Conservation (phyloP, 495 filamentous ascomycete genomes). For the Trypethelium eluteriae region DNA sequence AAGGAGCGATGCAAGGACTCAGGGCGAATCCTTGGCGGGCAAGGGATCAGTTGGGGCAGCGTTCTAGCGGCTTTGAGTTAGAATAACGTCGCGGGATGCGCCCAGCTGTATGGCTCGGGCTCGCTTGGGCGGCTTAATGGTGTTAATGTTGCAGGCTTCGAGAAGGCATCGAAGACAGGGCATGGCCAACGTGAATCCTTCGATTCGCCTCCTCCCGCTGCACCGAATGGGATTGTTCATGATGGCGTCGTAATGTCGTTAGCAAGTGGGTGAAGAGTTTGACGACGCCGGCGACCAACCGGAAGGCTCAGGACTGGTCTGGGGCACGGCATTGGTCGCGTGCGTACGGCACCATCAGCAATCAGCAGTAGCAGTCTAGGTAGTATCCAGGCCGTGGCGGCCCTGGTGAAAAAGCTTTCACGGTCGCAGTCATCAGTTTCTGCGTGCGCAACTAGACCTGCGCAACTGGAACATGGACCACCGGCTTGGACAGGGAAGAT, state of each 20-base stretch:
- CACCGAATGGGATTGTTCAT: neutral
- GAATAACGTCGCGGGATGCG: neutral
- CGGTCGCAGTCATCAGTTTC: neutral
- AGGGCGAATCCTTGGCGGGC: neutral
- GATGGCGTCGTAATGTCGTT: neutral
- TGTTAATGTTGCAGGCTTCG: slow-evolving; percentile 7
- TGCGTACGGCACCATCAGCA: neutral
- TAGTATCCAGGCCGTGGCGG: neutral
- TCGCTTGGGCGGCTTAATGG: neutral
- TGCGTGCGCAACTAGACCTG: neutral
- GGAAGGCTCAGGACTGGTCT: neutral
- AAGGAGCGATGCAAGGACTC: neutral
- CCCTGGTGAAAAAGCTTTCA: slow-evolving; percentile 1
- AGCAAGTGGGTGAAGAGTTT: neutral
- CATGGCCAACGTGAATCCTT: neutral
- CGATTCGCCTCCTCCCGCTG: slow-evolving; percentile 7
- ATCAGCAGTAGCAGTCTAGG: no score
- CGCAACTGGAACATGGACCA: neutral
- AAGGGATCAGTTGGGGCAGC: neutral
- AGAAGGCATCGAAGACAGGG: slow-evolving; percentile 6
- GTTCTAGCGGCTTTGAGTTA: neutral
- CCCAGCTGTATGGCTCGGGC: neutral
- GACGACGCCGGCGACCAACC: neutral
- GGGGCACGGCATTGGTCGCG: neutral
- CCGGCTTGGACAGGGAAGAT: neutral